A percentile compares a stretch with the other conserved stretches of the same genome.
Conservation (phyloP, 2,329 filamentous ascomycete genomes). For the Stemphylium lycopersici region DNA sequence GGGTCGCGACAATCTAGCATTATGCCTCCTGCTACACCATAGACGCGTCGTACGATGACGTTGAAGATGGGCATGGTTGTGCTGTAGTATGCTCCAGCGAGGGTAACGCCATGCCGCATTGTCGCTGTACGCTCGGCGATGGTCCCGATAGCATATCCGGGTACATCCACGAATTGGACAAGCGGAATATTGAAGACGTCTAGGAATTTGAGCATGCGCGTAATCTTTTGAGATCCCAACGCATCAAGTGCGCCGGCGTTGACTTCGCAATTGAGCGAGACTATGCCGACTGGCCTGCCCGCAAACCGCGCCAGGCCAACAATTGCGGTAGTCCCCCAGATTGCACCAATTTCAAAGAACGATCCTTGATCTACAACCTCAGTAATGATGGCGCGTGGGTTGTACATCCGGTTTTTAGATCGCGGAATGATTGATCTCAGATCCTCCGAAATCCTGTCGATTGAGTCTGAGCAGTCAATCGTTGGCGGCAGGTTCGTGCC, state of each 20-base stretch:
- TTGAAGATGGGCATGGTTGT: conserved; percentile 68
- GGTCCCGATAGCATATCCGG: conserved; percentile 67
- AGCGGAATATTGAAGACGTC: conserved; percentile 70
- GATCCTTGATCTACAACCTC: conserved; percentile 62
- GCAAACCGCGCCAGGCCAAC: conserved; percentile 64
- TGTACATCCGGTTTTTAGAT: conserved; percentile 65
- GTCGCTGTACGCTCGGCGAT: conserved; percentile 67
- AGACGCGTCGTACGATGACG: conserved; percentile 66
- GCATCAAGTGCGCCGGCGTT: conserved; percentile 68
- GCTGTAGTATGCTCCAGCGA: conserved; percentile 66
- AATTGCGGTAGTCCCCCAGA: conserved; percentile 68
- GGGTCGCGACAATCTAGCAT: conserved; percentile 69
- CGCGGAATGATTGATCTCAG: conserved; percentile 65
- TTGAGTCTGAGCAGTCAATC: conserved; percentile 55
- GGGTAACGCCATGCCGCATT: conserved; percentile 68
- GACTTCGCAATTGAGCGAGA: conserved; percentile 65
- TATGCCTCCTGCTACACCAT: conserved; percentile 68
- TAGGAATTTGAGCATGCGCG: conserved; percentile 65
- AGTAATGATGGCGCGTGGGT: conserved; percentile 62
- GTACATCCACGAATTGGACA: conserved; percentile 68
- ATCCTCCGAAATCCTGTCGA: conserved; percentile 55
- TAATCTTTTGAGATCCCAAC: conserved; percentile 65
- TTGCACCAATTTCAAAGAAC: conserved; percentile 68
- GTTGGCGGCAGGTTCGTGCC: conserved; percentile 62
- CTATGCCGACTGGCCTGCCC: conserved; percentile 64